These are phyloP conservation scores for Aspergillus asperescens DNA, from an alignment of 495 filamentous ascomycete species.

Conservation along the genomic window DNA sequence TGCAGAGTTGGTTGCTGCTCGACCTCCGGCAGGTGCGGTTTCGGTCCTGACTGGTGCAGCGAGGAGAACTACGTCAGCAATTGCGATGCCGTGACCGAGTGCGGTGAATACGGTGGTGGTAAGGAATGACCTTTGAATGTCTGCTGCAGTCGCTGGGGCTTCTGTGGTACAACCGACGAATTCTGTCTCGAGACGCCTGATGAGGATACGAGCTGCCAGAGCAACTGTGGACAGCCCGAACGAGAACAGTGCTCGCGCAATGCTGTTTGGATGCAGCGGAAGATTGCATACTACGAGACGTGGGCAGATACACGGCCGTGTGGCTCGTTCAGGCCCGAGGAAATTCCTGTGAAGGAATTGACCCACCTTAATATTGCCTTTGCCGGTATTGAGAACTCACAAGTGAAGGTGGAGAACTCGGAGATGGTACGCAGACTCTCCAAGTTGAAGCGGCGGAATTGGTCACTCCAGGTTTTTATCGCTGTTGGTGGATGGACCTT, in stretches of 20 bases:
- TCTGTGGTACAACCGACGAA: constrained; percentile 29
- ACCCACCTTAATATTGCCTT: constrained; percentile 49
- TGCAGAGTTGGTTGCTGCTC: too few species aligned
- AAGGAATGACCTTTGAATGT: constrained; percentile 32
- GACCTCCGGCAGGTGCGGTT: too few species aligned
- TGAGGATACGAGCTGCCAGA: too few species aligned
- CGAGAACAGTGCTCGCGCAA: too few species aligned
- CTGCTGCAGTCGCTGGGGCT: constrained; percentile 31
- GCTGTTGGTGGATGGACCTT: constrained; percentile 44
- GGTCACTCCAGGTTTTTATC: constrained; percentile 32
- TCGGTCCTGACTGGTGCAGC: too few species aligned
- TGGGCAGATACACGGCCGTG: constrained; percentile 16
- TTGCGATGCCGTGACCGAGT: constrained; percentile 26
- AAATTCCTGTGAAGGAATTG: constrained; percentile 14
- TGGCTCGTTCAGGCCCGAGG: constrained; percentile 14
- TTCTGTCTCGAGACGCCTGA: constrained; percentile 15
- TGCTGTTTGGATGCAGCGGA: not conserved
- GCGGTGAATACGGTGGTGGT: constrained; percentile 23
- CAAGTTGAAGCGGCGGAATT: constrained; percentile 21
- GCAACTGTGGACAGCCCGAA: too few species aligned
- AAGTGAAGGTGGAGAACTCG: constrained; percentile 19
- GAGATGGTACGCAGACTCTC: constrained; percentile 31
- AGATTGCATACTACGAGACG: constrained; percentile 27
- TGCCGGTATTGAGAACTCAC: constrained; percentile 30
- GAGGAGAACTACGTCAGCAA: constrained; percentile 17